Conservation (phyloP, 805 yeast species). For the Lachancea quebecensis region DNA sequence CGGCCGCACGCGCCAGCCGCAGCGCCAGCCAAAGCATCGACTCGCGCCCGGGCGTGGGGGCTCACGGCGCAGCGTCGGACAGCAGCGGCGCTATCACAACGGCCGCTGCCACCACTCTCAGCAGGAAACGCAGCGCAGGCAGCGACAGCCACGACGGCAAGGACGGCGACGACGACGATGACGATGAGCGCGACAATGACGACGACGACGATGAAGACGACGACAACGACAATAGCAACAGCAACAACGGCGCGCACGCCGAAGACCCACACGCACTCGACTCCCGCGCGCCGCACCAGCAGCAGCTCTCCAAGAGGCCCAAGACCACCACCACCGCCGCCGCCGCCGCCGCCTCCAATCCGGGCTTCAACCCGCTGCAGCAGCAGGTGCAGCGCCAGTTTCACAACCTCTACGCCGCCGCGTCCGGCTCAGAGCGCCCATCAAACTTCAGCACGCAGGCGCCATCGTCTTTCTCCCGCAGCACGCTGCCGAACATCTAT, state of each 20-base stretch:
- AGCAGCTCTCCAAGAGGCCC: not conserved
- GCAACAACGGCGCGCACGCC: slow-evolving; percentile 11
- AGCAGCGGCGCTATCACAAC: too few species aligned
- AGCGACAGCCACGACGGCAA: slow-evolving; percentile 7
- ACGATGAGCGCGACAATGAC: slow-evolving; percentile 3
- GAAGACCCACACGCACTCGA: slow-evolving; percentile 4
- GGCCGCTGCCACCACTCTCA: too few species aligned
- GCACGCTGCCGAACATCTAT: not conserved
- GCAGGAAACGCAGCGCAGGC: too few species aligned
- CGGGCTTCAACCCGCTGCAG: slow-evolving; percentile 21
- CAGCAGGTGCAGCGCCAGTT: slow-evolving; percentile 25
- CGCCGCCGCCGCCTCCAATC: slow-evolving; percentile 4
- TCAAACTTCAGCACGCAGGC: not conserved
- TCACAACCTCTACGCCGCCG: slow-evolving; percentile 17
- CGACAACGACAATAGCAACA: slow-evolving; percentile 3
- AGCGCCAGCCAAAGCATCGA: too few species aligned
- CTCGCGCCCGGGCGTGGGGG: too few species aligned
- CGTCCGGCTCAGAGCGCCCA: slow-evolving; percentile 3
- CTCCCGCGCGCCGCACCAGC: not conserved
- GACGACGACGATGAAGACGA: slow-evolving; percentile 2
- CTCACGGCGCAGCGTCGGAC: too few species aligned
- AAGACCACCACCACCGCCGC: not conserved
- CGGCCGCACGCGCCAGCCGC: not conserved
- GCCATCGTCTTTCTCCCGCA: slow-evolving; percentile 1
- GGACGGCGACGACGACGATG: slow-evolving; percentile 11